These are phyloP conservation scores for Inonotus hispidus DNA, from an alignment of 1,284 basidiomycete genomes.

Conservation along the genomic window DNA sequence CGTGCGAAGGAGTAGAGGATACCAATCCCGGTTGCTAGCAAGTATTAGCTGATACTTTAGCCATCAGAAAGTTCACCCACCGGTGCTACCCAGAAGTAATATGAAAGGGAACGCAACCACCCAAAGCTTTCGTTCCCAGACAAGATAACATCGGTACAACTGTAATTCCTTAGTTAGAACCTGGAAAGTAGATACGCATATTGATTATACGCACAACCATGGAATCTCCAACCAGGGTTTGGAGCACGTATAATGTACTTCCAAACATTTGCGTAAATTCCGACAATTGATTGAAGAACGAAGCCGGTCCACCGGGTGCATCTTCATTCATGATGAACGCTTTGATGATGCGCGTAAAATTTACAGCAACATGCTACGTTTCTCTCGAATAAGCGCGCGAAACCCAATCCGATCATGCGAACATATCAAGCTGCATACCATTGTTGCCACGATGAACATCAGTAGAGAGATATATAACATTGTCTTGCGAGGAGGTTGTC, in stretches of 20 bases:
- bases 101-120: background rate
- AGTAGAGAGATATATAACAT: background rate
- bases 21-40: constrained; percentile 1
- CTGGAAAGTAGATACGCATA: background rate
- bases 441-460: background rate
- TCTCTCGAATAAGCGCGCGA: background rate
- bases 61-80: background rate
- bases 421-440: background rate
- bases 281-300: constrained; percentile 23
- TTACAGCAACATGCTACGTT: constrained; percentile 22
- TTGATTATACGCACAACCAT: constrained; percentile 4
- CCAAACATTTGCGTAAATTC: constrained; percentile 25
- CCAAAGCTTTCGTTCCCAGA: background rate
- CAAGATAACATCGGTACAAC: background rate
- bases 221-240: constrained; percentile 18
- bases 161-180: background rate
- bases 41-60: background rate
- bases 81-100: background rate
- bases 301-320: constrained; percentile 23
- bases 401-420: background rate
- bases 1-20: constrained; percentile 2
- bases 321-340: constrained; percentile 23
- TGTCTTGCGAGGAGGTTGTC: background rate
- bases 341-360: constrained; percentile 23
- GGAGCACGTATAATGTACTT: constrained; percentile 24